Percentiles rank a stretch among this genome's conserved stretches.
Evolutionary conservation across 1,139 yeast species (phyloP).

Genomic region (Zygoascus meyerae): DNA sequence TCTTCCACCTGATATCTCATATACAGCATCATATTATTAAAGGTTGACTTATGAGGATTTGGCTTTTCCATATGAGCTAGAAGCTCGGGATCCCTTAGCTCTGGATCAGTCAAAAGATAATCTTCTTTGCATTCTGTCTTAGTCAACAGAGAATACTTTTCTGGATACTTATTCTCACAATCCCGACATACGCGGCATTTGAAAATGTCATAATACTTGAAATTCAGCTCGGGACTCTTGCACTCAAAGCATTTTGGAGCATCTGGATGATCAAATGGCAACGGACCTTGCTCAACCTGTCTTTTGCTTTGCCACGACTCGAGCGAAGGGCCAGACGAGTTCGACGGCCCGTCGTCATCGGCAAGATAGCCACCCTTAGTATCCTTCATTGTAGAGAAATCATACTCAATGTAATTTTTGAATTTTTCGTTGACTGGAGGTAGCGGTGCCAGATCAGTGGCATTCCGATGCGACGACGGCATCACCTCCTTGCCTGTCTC

Average conservation of each 20-base stretch:
- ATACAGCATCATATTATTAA: constrained; percentile 87
- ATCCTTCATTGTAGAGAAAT: constrained; percentile 84
- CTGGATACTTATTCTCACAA: constrained; percentile 69
- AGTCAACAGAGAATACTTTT: constrained; percentile 82
- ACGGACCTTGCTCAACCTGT: constrained; percentile 22
- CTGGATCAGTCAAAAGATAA: constrained; percentile 88
- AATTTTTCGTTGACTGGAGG: constrained; percentile 30
- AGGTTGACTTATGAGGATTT: constrained; percentile 87
- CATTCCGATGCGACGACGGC: constrained; percentile 18
- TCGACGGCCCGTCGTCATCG: constrained; percentile 38
- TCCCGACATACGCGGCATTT: constrained; percentile 68
- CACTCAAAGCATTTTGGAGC: constrained; percentile 83
- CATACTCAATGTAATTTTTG: constrained; percentile 78
- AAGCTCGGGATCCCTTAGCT: constrained; percentile 61
- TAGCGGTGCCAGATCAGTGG: constrained; percentile 17
- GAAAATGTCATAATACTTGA: constrained; percentile 62
- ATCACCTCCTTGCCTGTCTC: constrained; percentile 7
- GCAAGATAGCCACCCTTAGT: constrained; percentile 78
- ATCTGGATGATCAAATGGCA: constrained; percentile 45
- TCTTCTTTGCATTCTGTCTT: constrained; percentile 95
- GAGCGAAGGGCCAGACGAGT: constrained; percentile 43
- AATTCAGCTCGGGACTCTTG: constrained; percentile 66
- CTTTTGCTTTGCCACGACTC: constrained; percentile 78
- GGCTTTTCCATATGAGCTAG: constrained; percentile 81
- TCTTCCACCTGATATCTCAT: constrained; percentile 86